Conservation (phyloP, 2,329 filamentous ascomycete species). For the Pseudopyricularia javanii region DNA sequence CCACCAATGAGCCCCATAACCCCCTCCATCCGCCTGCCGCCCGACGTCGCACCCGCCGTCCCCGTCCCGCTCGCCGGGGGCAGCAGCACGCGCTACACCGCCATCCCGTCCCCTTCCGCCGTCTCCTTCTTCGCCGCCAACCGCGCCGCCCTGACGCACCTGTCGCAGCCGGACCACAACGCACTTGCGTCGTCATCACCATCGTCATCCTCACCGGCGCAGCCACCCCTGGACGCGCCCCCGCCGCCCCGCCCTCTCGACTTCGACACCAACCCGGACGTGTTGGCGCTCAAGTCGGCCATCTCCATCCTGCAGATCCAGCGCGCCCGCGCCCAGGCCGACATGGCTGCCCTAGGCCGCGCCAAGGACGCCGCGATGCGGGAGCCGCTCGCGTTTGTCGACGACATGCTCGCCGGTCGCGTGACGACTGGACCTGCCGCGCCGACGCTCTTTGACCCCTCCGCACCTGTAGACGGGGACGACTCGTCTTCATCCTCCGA, state of each 20-base stretch:
- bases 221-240: conserved; percentile 14
- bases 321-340: conserved; percentile 61
- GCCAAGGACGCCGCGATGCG: conserved; percentile 60
- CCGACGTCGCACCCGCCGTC: conserved; percentile 1
- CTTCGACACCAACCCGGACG: conserved; percentile 65
- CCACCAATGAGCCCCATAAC: conserved; percentile 3
- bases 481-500: conserved; percentile 15
- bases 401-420: conserved; percentile 52
- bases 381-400: conserved; percentile 60
- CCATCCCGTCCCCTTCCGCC: conserved; percentile 6
- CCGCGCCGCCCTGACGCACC: conserved; percentile 20
- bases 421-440: conserved; percentile 25
- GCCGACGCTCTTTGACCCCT: conserved; percentile 11
- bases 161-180: conserved; percentile 29
- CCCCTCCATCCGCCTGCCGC: conserved; percentile 5
- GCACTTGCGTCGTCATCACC: conserved; percentile 16
- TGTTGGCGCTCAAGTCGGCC: conserved; percentile 72
- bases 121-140: conserved; percentile 15
- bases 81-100: conserved; percentile 4
- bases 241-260: conserved; percentile 40
- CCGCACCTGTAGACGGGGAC: conserved; percentile 9
- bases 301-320: conserved; percentile 83
- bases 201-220: not conserved
- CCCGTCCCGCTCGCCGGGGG: conserved; percentile 2
- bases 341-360: conserved; percentile 58